These are phyloP conservation scores for Puccinia horiana DNA, from an alignment of 1,284 basidiomycete species.

Conservation along the genomic window DNA sequence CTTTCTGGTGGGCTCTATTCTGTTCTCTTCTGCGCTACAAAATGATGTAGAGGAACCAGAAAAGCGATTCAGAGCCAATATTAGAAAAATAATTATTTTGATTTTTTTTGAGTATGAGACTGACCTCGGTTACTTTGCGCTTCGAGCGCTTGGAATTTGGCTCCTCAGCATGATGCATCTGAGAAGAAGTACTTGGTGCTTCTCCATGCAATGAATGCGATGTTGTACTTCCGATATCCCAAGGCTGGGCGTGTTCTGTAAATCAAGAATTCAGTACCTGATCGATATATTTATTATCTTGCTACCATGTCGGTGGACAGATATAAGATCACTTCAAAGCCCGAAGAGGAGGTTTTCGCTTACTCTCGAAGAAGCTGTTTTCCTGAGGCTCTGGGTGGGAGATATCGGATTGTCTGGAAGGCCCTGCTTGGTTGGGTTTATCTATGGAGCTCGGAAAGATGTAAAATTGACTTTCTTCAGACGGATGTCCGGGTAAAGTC, in stretches of 20 bases:
- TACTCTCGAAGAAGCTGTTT: neutral
- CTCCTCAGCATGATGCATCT: neutral
- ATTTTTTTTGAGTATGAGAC: neutral
- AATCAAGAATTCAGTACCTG: neutral
- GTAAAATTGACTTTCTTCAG: neutral
- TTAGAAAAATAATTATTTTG: neutral
- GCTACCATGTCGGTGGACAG: too few relatives aligned
- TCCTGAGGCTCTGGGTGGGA: neutral
- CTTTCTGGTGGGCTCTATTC: conserved; percentile 33
- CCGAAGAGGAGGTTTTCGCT: neutral
- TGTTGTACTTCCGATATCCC: neutral
- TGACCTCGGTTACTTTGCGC: conserved; percentile 30
- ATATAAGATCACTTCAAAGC: neutral
- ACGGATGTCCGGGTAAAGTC: neutral
- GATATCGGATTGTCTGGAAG: neutral
- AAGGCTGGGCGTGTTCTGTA: neutral
- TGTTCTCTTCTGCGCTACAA: conserved; percentile 33
- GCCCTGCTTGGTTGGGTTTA: neutral
- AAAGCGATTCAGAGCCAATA: neutral
- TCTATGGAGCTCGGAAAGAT: neutral
- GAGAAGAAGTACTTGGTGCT: neutral
- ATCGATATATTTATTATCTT: neutral
- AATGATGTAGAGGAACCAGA: neutral
- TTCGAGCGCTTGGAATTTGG: neutral
- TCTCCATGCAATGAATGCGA: neutral